Evolutionary conservation across 106 monocot species (phyloP).

Genomic region (Acorus gramineus): DNA sequence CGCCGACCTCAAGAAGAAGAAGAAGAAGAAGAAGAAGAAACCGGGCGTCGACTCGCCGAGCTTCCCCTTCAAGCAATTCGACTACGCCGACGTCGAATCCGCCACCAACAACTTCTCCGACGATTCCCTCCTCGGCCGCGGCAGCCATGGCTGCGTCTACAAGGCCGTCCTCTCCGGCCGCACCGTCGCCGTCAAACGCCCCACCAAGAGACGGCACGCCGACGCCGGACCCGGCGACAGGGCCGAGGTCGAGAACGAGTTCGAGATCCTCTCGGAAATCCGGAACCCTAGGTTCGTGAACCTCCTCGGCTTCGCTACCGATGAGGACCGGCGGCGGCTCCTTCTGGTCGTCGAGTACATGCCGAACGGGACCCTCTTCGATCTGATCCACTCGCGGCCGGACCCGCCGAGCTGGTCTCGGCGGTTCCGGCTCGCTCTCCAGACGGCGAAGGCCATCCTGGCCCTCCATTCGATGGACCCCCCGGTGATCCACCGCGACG

Average conservation of each 20-base stretch:
- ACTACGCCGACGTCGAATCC: constrained; percentile 76
- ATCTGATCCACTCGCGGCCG: constrained; percentile 60
- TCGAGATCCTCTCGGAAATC: constrained; percentile 63
- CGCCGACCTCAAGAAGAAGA: too few species aligned
- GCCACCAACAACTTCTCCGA: constrained; percentile 40
- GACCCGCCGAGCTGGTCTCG: constrained; percentile 65
- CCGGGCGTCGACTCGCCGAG: too few species aligned
- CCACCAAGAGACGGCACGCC: too few species aligned
- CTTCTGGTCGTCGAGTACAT: constrained; percentile 86
- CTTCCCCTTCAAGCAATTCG: background rate
- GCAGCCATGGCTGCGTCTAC: background rate
- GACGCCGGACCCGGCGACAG: too few species aligned
- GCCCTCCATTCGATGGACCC: constrained; percentile 58
- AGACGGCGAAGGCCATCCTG: constrained; percentile 65
- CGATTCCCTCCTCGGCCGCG: background rate
- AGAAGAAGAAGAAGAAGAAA: too few species aligned
- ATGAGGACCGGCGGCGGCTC: background rate
- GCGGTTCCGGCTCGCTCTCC: constrained; percentile 64
- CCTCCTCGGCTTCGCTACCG: constrained; percentile 44
- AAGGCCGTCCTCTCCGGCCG: background rate
- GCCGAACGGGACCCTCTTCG: constrained; percentile 90
- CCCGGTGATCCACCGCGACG: constrained; percentile 79
- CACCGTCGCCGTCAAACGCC: background rate
- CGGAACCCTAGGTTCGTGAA: constrained; percentile 71
- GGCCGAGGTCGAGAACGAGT: constrained; percentile 86